Evolutionary conservation across 345 rosid genomes (phyloP).

Genomic region (Hypericum androsaemum): DNA sequence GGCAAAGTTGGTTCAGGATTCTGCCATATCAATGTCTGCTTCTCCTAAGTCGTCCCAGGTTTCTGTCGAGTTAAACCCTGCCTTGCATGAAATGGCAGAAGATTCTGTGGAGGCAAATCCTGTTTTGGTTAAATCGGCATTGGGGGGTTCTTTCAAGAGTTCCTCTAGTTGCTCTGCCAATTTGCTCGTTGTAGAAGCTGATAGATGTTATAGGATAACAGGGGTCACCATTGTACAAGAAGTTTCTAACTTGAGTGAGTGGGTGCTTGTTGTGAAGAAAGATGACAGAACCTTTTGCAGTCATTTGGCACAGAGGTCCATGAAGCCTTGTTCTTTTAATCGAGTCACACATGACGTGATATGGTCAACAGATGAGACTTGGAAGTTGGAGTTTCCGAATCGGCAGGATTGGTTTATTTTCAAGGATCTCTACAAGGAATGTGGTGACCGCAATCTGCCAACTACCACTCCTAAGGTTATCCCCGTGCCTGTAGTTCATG

Average conservation of each 20-base stretch:
- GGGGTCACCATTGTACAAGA: constrained; percentile 51
- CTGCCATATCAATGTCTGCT: no score
- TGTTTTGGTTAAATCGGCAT: constrained; percentile 18
- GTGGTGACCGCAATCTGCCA: constrained; percentile 54
- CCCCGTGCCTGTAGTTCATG: constrained; percentile 74
- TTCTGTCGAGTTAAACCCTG: no score
- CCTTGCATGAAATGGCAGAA: no score
- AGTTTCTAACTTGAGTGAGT: constrained; percentile 46
- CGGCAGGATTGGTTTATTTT: constrained; percentile 66
- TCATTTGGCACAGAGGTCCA: constrained; percentile 40
- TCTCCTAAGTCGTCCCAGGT: no score
- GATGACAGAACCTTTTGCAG: constrained; percentile 35
- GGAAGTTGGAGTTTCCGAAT: constrained; percentile 80
- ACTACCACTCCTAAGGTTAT: constrained; percentile 39
- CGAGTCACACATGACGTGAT: constrained; percentile 53
- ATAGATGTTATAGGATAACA: constrained; percentile 67
- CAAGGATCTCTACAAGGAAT: constrained; percentile 80
- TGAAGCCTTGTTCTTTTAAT: constrained; percentile 56
- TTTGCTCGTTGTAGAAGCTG: constrained; percentile 44
- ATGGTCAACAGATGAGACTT: constrained; percentile 63
- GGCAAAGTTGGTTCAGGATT: no score
- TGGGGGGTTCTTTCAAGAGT: constrained; percentile 18
- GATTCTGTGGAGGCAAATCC: constrained; percentile 15
- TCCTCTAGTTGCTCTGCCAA: constrained; percentile 47
- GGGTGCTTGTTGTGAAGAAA: constrained; percentile 57